Evolutionary conservation across 352 stramenopile genomes (phyloP).

Genomic region (Globisporangium cylindrosporum): DNA sequence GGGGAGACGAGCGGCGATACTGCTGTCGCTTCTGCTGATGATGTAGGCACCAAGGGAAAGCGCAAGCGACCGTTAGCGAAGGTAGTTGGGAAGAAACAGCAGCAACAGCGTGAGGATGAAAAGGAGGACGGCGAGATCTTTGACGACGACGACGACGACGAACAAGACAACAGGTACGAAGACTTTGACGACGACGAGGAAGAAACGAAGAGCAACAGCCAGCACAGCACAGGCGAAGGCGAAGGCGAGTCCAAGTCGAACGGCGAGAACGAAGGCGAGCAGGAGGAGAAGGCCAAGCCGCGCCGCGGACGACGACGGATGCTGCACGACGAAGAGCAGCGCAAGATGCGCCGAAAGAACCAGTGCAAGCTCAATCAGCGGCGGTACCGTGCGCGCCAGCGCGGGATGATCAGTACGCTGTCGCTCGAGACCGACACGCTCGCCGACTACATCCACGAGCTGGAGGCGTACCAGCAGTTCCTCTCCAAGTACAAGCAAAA

Average conservation of each 20-base stretch:
- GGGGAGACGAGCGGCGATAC: neutral
- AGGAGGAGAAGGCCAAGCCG: conserved; percentile 14
- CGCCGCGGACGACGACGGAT: conserved; percentile 47
- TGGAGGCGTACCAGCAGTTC: conserved; percentile 54
- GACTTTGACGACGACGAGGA: conserved; percentile 1
- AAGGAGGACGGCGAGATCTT: neutral
- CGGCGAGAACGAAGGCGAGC: neutral
- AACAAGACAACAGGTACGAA: neutral
- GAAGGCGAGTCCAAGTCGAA: neutral
- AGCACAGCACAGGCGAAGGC: neutral
- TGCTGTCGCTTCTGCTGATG: neutral
- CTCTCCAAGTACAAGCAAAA: conserved; percentile 22
- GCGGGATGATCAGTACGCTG: conserved; percentile 56
- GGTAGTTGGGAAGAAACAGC: neutral
- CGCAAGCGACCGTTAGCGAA: conserved; percentile 5
- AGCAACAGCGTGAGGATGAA: neutral
- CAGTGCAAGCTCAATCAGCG: conserved; percentile 79
- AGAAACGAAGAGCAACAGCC: conserved; percentile 9
- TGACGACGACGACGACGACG: neutral
- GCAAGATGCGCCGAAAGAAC: conserved; percentile 57
- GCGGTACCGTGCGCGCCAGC: conserved; percentile 59
- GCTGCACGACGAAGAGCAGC: conserved; percentile 62
- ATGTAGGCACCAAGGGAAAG: conserved; percentile 4
- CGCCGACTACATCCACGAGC: conserved; percentile 39
- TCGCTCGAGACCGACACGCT: conserved; percentile 56